Evolutionary conservation across 2,329 filamentous ascomycete genomes (phyloP).

Genomic region (Cadophora sp.): DNA sequence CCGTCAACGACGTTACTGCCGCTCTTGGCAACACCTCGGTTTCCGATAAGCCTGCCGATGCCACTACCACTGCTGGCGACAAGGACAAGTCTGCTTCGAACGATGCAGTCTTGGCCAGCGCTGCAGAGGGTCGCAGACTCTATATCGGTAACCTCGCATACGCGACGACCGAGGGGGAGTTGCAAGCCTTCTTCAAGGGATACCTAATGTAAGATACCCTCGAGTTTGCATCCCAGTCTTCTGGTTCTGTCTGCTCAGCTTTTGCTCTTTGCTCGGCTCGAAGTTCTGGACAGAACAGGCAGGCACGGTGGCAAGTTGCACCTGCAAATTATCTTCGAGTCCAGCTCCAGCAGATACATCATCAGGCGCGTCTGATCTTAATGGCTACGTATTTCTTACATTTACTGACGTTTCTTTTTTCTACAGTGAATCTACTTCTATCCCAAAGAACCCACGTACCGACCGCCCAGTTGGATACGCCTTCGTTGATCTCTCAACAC

Average conservation of each 20-base stretch:
- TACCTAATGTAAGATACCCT: constrained; percentile 89
- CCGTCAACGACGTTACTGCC: constrained; percentile 77
- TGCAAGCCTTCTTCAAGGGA: constrained; percentile 99
- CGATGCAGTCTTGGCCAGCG: constrained; percentile 94
- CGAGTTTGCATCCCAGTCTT: not conserved
- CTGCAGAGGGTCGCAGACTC: constrained; percentile 97
- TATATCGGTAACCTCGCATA: constrained; percentile 99
- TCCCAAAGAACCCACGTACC: constrained; percentile 99
- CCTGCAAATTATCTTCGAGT: constrained; percentile 13
- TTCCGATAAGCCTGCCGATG: constrained; percentile 57
- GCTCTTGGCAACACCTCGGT: constrained; percentile 71
- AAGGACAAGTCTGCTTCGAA: constrained; percentile 55
- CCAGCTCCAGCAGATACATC: not conserved
- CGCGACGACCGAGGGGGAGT: constrained; percentile 99
- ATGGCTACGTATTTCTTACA: constrained; percentile 15
- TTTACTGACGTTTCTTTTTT: constrained; percentile 46
- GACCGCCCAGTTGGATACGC: constrained; percentile 98
- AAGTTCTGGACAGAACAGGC: not conserved
- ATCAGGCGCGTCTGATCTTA: not conserved
- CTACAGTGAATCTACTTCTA: constrained; percentile 92
- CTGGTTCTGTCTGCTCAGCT: not conserved
- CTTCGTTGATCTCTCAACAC: constrained; percentile 96
- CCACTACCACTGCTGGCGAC: constrained; percentile 50
- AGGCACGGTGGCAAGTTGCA: constrained; percentile 18
- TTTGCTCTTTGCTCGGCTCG: not conserved